Percentiles rank a stretch among this genome's conserved stretches.
Conservation (phyloP, 2,329 filamentous ascomycete genomes). For the Furcasterigmium sp. region DNA sequence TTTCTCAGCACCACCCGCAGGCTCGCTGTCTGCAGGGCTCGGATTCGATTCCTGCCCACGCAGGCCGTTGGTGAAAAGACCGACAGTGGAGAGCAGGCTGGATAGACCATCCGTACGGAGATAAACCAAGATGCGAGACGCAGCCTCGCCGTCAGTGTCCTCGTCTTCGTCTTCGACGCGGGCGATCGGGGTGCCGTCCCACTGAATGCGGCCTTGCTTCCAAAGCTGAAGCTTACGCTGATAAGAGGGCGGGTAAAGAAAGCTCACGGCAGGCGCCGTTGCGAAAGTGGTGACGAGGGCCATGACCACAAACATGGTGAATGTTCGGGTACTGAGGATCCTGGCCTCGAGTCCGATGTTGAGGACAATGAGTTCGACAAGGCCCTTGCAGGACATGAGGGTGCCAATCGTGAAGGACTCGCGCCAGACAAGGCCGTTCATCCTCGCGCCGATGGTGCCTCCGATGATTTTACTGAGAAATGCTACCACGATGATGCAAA, state of each 20-base stretch:
- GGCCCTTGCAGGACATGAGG: slow-evolving; percentile 93
- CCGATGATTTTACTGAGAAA: slow-evolving; percentile 83
- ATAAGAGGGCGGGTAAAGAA: slow-evolving; percentile 65
- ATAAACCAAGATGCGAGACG: slow-evolving; percentile 52
- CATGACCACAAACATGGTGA: slow-evolving; percentile 95
- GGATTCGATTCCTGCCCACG: too few relatives aligned
- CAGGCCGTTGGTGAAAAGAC: slow-evolving; percentile 57
- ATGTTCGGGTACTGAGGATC: slow-evolving; percentile 75
- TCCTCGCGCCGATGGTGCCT: slow-evolving; percentile 70
- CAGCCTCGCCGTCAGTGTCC: neutral
- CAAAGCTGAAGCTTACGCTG: slow-evolving; percentile 45
- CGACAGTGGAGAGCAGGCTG: slow-evolving; percentile 80
- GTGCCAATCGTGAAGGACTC: slow-evolving; percentile 85
- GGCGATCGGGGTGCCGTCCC: slow-evolving; percentile 50
- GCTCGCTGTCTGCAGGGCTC: neutral
- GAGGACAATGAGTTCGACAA: slow-evolving; percentile 91
- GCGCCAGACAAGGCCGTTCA: slow-evolving; percentile 78
- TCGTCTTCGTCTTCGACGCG: slow-evolving; percentile 19
- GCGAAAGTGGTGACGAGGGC: slow-evolving; percentile 79
- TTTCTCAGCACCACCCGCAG: slow-evolving; percentile 4
- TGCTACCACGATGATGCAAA: slow-evolving; percentile 76
- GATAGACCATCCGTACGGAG: slow-evolving; percentile 67
- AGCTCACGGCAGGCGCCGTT: slow-evolving; percentile 71
- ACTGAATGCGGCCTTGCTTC: slow-evolving; percentile 86
- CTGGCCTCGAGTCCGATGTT: slow-evolving; percentile 73